Conservation (phyloP, 192 early-diverging fungal genomes). For the Entomortierella parvispora region DNA sequence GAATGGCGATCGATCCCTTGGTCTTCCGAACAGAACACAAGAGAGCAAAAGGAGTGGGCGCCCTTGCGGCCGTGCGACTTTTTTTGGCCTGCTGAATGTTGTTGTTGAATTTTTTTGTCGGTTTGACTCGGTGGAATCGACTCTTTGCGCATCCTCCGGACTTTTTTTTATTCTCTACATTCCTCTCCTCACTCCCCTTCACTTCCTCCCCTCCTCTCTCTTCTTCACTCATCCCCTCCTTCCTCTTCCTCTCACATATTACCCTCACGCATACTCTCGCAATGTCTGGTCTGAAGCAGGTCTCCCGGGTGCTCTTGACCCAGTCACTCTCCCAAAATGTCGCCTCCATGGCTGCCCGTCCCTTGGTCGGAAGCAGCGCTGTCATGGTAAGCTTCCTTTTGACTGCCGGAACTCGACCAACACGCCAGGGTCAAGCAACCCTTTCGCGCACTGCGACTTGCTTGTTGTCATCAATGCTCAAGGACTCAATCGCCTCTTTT, state of each 20-base stretch:
- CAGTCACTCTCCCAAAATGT: slow-evolving; percentile 7
- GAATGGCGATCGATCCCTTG: too few species aligned
- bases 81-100: not conserved
- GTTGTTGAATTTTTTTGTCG: slow-evolving; percentile 26
- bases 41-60: not conserved
- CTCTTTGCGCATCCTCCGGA: not conserved
- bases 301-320: slow-evolving; percentile 24
- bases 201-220: not conserved
- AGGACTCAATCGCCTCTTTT: too few species aligned
- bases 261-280: not conserved
- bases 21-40: too few species aligned
- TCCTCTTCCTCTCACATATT: not conserved
- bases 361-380: slow-evolving; percentile 10
- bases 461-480: too few species aligned
- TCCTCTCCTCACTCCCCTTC: not conserved
- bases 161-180: not conserved
- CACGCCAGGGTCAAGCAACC: too few species aligned
- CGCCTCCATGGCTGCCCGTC: not conserved
- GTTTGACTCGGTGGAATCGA: slow-evolving; percentile 48
- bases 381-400: slow-evolving; percentile 23
- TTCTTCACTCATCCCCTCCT: not conserved
- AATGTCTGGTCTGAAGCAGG: slow-evolving; percentile 38
- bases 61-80: not conserved
- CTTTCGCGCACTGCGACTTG: too few species aligned
- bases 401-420: too few species aligned